Conservation (phyloP, 2,329 filamentous ascomycete genomes). For the Trichoderma lentiforme region DNA sequence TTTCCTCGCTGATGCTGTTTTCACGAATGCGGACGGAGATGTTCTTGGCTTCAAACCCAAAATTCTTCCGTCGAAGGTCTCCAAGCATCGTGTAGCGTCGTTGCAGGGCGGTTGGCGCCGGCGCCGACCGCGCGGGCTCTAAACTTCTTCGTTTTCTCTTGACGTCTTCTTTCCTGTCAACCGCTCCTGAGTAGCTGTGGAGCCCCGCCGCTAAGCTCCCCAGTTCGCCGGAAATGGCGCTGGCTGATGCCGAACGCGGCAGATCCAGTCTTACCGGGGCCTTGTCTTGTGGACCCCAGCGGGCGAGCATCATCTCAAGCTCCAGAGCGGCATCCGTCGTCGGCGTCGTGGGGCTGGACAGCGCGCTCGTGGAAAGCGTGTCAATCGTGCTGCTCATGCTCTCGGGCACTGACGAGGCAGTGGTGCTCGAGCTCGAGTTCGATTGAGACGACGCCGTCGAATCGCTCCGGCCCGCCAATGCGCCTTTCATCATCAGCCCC, state of each 20-base stretch:
- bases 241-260: conserved; percentile 25
- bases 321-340: conserved; percentile 21
- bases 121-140: conserved; percentile 15
- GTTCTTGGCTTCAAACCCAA: conserved; percentile 21
- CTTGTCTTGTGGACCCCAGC: conserved; percentile 31
- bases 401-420: conserved; percentile 27
- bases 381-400: conserved; percentile 28
- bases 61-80: conserved; percentile 25
- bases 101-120: conserved; percentile 16
- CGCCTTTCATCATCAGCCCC: conserved; percentile 10
- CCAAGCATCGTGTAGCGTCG: conserved; percentile 27
- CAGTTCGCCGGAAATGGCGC: conserved; percentile 28
- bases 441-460: conserved; percentile 30
- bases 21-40: conserved; percentile 19
- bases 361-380: conserved; percentile 27
- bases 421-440: conserved; percentile 21
- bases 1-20: conserved; percentile 28
- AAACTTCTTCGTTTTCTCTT: conserved; percentile 17
- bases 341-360: conserved; percentile 24
- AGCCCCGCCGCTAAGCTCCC: conserved; percentile 30
- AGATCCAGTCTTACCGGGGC: conserved; percentile 10
- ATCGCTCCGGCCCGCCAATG: conserved; percentile 25
- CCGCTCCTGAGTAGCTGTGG: conserved; percentile 27
- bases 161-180: conserved; percentile 22
- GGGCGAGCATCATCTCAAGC: conserved; percentile 23